Percentiles rank a stretch among this genome's conserved stretches.
phyloP scores from a whole-genome alignment of 2,329 filamentous ascomycete species.

The Hymenoscyphus repandus region DNA sequence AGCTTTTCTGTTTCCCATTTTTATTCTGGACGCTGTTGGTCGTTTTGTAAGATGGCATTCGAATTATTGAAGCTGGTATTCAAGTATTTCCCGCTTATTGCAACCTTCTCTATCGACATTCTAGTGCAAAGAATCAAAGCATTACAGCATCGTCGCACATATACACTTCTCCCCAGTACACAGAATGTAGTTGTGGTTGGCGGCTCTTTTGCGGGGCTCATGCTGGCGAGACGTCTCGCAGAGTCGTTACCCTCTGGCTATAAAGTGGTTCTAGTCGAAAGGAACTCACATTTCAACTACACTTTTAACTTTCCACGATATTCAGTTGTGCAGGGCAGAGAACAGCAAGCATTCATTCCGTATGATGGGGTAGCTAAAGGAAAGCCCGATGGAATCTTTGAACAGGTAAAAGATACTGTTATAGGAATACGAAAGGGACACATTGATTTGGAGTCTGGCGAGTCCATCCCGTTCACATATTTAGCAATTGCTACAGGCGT shows the following conservation, averaged over 20 bases:
- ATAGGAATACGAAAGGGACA: slow-evolving; percentile 25
- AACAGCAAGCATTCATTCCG: slow-evolving; percentile 45
- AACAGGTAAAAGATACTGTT: slow-evolving; percentile 31
- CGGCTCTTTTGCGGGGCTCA: slow-evolving; percentile 39
- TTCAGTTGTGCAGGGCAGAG: slow-evolving; percentile 38
- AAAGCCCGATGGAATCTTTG: slow-evolving; percentile 31
- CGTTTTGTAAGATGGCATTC: background rate
- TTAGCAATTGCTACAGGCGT: slow-evolving; percentile 41
- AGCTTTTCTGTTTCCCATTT: too few species aligned
- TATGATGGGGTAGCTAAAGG: slow-evolving; percentile 32
- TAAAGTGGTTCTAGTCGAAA: slow-evolving; percentile 43
- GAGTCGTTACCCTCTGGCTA: slow-evolving; percentile 39
- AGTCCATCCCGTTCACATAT: slow-evolving; percentile 36
- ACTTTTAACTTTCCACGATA: slow-evolving; percentile 45
- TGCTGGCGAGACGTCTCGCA: slow-evolving; percentile 32
- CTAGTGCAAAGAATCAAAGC: slow-evolving; percentile 10
- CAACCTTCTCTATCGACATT: slow-evolving; percentile 1
- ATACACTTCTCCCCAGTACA: slow-evolving; percentile 3
- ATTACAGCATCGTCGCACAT: slow-evolving; percentile 15
- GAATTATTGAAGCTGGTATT: background rate
- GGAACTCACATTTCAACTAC: slow-evolving; percentile 47
- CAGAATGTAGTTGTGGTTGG: slow-evolving; percentile 39
- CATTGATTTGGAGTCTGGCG: slow-evolving; percentile 33
- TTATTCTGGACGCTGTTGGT: too few species aligned
- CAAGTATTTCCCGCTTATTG: slow-evolving; percentile 8